phyloP scores from a whole-genome alignment of 495 filamentous ascomycete genomes.

The Aspergillus saccharolyticus region DNA sequence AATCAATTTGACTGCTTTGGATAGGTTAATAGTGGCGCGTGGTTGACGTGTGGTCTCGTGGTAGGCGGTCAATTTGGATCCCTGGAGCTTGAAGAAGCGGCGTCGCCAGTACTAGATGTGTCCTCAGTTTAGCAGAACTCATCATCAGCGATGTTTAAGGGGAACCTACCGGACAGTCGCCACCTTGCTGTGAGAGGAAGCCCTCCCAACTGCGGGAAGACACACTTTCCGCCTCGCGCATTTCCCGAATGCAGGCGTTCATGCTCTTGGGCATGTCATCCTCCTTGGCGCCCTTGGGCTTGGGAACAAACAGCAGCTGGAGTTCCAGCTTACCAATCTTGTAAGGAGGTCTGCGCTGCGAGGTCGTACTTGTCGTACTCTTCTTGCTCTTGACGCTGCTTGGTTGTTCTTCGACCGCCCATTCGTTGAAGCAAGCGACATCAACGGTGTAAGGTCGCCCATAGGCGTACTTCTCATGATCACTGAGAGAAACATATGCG shows the following conservation, averaged over 20 bases:
- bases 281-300: conserved; percentile 80
- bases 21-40: conserved; percentile 91
- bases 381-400: conserved; percentile 89
- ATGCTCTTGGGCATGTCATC: conserved; percentile 99
- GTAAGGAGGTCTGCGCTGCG: conserved; percentile 75
- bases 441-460: conserved; percentile 83
- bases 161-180: conserved; percentile 87
- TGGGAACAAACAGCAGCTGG: conserved; percentile 89
- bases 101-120: conserved; percentile 82
- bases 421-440: conserved; percentile 94
- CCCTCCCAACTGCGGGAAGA: conserved; percentile 75
- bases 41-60: conserved; percentile 94
- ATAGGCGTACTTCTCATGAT: conserved; percentile 80
- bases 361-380: conserved; percentile 52
- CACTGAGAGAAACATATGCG: conserved; percentile 85
- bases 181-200: conserved; percentile 89
- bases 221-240: conserved; percentile 78
- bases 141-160: neutral
- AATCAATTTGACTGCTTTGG: conserved; percentile 89
- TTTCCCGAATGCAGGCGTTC: conserved; percentile 86
- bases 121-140: conserved; percentile 22
- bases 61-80: conserved; percentile 87
- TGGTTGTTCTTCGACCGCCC: conserved; percentile 81
- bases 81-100: conserved; percentile 91
- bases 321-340: conserved; percentile 90